Base-by-base conservation (phyloP, 345 rosid genomes). In the Ricinus communis region DNA sequence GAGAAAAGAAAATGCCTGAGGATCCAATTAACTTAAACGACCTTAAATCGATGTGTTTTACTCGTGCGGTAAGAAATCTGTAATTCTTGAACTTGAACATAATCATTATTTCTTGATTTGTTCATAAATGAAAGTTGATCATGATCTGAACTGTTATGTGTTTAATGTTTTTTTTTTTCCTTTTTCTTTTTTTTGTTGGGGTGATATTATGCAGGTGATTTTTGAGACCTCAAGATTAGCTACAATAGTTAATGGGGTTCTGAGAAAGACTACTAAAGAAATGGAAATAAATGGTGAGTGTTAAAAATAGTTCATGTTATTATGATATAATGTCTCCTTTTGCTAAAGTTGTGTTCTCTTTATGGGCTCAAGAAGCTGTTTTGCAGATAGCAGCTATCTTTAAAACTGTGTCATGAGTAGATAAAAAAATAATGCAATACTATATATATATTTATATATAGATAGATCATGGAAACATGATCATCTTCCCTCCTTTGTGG, bases 151-250 rank as follows among this genome's bases (percentile, higher is more conserved):
- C 62, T 2, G 54, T 54, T 69, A 19, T 52, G 10, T 25, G 45
- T 18, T 28, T 62, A 11, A 0, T 55, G 2, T 25, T 16, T 10
- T 55, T n/a, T n/a, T n/a, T n/a, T n/a, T n/a, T n/a, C n/a, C n/a
- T n/a, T n/a, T n/a, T n/a, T n/a, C n/a, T n/a, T n/a, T n/a, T n/a
- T 11, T 2, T 15, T 38, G 43, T 38, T 38, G 9, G 4, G 43
- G 9, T 38, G 43, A 9, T 0, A 0, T 12, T 8, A 28, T 70
- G 68, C 77, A 91, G 97, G 93, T 89, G 71, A 87, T 89, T 11
- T 81, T 78, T 65, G 95, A 91, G 84, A 89, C 97, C 51, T 89
- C 90, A 56, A 87, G 95, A 79, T 75, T 91, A 77, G 97, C 95
- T 70, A 87, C 97, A 7, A 69, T 89, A 43, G 91, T 89, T 31